Evolutionary conservation across 345 rosid genomes (phyloP).

Genomic region (Citrus mangshanensis): DNA sequence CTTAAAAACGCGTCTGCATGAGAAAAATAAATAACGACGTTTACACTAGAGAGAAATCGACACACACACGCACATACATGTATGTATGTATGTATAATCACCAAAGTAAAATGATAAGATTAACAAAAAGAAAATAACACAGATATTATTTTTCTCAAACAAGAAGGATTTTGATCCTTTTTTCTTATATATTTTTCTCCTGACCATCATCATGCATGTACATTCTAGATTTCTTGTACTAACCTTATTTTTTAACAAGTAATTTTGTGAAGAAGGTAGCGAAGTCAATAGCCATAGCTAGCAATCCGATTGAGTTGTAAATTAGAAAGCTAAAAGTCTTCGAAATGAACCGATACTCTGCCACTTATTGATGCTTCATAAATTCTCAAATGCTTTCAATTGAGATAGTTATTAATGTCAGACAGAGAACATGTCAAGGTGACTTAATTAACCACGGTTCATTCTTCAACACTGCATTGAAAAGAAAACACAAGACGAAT

Average conservation of each 20-base stretch:
- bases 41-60: too few relatives aligned
- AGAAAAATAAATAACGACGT: too few relatives aligned
- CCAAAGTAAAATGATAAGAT: too few relatives aligned
- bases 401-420: neutral
- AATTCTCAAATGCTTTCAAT: neutral
- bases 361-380: conserved; percentile 3
- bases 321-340: neutral
- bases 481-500: neutral
- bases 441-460: neutral
- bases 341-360: neutral
- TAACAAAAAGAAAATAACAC: too few relatives aligned
- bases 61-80: too few relatives aligned
- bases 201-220: too few relatives aligned
- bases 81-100: too few relatives aligned
- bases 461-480: neutral
- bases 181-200: too few relatives aligned
- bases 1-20: too few relatives aligned
- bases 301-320: neutral
- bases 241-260: neutral
- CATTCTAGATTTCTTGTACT: too few relatives aligned
- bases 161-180: too few relatives aligned
- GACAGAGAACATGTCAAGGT: neutral
- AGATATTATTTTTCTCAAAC: too few relatives aligned
- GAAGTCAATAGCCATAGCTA: conserved; percentile 3
- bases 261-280: neutral